A percentile compares a stretch with the other conserved stretches of the same genome.
These are phyloP conservation scores for Mycena polygramma DNA, from an alignment of 768 basidiomycete species.

Conservation along the genomic window DNA sequence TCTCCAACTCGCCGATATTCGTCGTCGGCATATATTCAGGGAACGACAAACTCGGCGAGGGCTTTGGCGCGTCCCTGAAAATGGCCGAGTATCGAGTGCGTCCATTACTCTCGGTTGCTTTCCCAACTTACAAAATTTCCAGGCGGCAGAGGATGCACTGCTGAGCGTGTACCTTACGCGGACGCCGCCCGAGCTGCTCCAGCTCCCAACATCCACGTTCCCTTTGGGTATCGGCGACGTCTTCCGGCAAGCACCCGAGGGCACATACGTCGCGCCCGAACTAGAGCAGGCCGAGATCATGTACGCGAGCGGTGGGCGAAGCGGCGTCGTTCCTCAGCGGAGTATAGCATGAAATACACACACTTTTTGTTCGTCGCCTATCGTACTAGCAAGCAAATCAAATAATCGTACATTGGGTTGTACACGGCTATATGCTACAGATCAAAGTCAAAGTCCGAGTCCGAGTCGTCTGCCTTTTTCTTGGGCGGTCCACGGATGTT, in stretches of 20 bases:
- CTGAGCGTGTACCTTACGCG: constrained; percentile 86
- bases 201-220: constrained; percentile 84
- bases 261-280: constrained; percentile 64
- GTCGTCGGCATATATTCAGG: constrained; percentile 96
- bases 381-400: constrained; percentile 1
- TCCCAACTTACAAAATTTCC: not conserved
- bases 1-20: constrained; percentile 90
- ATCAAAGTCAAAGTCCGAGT: constrained; percentile 88
- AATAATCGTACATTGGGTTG: constrained; percentile 26
- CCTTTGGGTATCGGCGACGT: constrained; percentile 66
- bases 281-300: constrained; percentile 74
- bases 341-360: constrained; percentile 35
- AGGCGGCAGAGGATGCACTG: constrained; percentile 91
- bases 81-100: constrained; percentile 95
- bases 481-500: constrained; percentile 63
- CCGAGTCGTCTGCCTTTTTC: constrained; percentile 60
- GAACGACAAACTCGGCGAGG: constrained; percentile 89
- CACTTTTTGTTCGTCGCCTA: not conserved
- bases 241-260: constrained; percentile 61
- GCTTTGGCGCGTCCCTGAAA: constrained; percentile 90
- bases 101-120: not conserved
- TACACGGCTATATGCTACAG: constrained; percentile 52
- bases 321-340: constrained; percentile 42
- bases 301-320: constrained; percentile 78
- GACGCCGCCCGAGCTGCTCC: constrained; percentile 75